Conservation (phyloP, 2,329 filamentous ascomycete genomes). For the Aspergillus puulaauensis region DNA sequence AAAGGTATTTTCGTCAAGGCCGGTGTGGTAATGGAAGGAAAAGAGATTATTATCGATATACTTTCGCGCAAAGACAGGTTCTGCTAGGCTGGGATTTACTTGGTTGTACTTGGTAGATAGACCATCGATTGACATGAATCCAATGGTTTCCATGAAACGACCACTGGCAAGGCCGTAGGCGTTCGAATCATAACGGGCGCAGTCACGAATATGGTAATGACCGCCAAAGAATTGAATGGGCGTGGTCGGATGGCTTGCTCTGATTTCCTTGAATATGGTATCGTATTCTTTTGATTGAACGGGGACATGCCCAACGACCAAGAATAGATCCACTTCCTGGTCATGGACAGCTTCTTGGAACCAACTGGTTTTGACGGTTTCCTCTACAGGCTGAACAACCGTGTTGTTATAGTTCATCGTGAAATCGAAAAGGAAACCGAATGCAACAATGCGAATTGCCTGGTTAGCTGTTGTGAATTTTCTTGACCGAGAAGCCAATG, state of each 20-base stretch:
- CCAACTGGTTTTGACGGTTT: constrained; percentile 82
- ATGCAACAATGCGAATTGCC: constrained; percentile 77
- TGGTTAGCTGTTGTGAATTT: constrained; percentile 92
- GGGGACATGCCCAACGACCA: constrained; percentile 83
- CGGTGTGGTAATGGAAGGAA: constrained; percentile 78
- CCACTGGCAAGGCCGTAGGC: constrained; percentile 82
- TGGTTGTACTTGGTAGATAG: constrained; percentile 46
- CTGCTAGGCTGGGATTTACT: constrained; percentile 23
- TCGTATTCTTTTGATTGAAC: constrained; percentile 78
- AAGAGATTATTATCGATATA: constrained; percentile 95
- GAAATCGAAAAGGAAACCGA: constrained; percentile 96
- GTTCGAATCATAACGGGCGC: constrained; percentile 73
- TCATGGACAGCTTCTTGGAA: constrained; percentile 83
- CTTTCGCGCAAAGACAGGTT: constrained; percentile 66
- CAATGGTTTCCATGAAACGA: constrained; percentile 91
- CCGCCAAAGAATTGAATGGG: constrained; percentile 92
- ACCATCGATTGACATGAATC: constrained; percentile 84
- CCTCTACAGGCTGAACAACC: constrained; percentile 73
- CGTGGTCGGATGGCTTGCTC: constrained; percentile 71
- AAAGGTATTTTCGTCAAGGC: constrained; percentile 70
- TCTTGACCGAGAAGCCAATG: constrained; percentile 78
- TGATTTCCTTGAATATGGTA: constrained; percentile 74
- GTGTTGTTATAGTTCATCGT: constrained; percentile 89
- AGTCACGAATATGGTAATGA: constrained; percentile 85
- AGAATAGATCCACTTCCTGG: constrained; percentile 75